Conservation (phyloP, 169 alveolate genomes). For the Perkinsus olseni region DNA sequence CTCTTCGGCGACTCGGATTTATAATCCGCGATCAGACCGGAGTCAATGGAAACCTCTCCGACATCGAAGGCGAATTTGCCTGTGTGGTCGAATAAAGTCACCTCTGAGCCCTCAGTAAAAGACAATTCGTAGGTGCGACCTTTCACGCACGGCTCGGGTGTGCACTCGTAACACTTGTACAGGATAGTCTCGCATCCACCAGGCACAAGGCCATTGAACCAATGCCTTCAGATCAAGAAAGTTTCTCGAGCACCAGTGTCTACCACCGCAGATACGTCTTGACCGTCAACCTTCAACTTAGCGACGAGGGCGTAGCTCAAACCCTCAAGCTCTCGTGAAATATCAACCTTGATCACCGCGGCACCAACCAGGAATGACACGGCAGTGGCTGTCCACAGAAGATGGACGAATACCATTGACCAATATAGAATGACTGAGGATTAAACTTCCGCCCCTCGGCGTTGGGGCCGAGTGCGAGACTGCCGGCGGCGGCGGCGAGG, state of each 20-base stretch:
- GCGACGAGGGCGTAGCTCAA: too few relatives aligned
- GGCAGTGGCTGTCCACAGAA: too few relatives aligned
- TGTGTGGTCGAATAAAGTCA: not conserved
- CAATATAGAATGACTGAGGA: too few relatives aligned
- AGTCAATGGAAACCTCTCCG: not conserved
- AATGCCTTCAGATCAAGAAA: not conserved
- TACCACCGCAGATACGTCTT: not conserved
- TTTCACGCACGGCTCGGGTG: not conserved
- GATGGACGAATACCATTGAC: too few relatives aligned
- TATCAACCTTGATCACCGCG: too few relatives aligned
- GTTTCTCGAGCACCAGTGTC: not conserved
- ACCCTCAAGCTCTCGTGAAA: too few relatives aligned
- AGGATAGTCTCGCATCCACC: not conserved
- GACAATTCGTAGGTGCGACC: not conserved
- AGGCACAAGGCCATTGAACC: not conserved
- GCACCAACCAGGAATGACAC: too few relatives aligned
- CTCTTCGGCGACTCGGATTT: not conserved
- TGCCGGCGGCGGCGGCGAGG: too few relatives aligned
- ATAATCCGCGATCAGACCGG: not conserved
- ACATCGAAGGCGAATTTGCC: not conserved
- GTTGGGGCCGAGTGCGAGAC: too few relatives aligned
- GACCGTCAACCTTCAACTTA: not conserved
- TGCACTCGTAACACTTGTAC: not conserved
- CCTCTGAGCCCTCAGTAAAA: not conserved
- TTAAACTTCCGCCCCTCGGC: too few relatives aligned